These are phyloP conservation scores for Penicillium roqueforti DNA, from an alignment of 495 filamentous ascomycete species.

Conservation along the genomic window DNA sequence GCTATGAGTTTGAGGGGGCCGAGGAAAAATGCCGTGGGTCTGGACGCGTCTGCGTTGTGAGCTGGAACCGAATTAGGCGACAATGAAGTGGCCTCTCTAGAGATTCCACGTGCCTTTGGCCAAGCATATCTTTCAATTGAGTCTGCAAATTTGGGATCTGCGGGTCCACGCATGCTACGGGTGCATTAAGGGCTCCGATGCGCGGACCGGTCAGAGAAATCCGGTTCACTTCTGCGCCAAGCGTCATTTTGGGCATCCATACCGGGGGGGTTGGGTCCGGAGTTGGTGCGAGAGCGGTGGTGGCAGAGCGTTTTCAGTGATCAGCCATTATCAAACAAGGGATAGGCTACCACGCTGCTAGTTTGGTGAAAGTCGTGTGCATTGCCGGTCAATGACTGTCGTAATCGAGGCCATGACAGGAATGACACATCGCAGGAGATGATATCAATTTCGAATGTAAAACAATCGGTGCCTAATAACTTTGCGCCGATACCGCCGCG, in stretches of 20 bases:
- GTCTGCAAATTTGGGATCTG: background rate
- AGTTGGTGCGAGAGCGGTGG: constrained; percentile 1
- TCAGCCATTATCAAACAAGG: background rate
- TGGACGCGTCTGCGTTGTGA: background rate
- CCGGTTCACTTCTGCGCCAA: constrained; percentile 3
- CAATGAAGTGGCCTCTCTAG: background rate
- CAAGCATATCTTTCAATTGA: background rate
- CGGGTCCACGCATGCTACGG: background rate
- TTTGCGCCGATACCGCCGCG: constrained; percentile 46
- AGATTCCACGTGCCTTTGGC: background rate
- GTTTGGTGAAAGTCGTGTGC: constrained; percentile 3
- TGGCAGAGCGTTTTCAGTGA: background rate
- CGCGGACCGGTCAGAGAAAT: background rate
- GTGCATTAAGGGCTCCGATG: background rate
- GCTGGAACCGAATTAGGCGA: background rate
- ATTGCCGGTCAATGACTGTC: constrained; percentile 7
- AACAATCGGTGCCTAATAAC: constrained; percentile 33
- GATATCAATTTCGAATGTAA: constrained; percentile 23
- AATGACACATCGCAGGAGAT: constrained; percentile 14
- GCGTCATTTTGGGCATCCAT: constrained; percentile 3
- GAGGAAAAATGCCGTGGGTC: background rate
- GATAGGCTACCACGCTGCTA: background rate
- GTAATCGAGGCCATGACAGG: constrained; percentile 15
- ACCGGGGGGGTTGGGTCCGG: constrained; percentile 1
- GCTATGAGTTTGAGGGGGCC: background rate